Evolutionary conservation across 2,329 filamentous ascomycete species (phyloP).

Genomic region (Cladosporium phlei): DNA sequence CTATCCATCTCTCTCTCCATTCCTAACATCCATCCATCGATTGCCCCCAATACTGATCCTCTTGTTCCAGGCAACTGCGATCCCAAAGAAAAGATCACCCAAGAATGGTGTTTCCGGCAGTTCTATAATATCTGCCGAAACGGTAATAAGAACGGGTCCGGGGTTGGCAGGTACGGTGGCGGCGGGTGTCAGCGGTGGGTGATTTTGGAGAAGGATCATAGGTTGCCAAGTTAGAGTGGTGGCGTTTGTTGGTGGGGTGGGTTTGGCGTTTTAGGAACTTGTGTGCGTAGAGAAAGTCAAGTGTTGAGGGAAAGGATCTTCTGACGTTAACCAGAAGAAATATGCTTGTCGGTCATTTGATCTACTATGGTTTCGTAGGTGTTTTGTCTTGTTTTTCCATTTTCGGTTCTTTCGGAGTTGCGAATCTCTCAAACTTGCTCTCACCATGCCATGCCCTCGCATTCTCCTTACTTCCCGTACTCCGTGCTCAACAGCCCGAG

Average conservation of each 20-base stretch:
- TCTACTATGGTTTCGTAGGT: too few species aligned
- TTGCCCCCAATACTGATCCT: neutral
- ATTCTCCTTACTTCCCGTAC: constrained; percentile 9
- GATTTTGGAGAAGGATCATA: neutral
- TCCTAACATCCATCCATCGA: neutral
- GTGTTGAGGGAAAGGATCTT: too few species aligned
- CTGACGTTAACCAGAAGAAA: too few species aligned
- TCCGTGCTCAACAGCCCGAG: constrained; percentile 2
- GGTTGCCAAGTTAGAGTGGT: neutral
- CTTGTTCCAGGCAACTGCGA: neutral
- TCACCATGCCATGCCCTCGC: too few species aligned
- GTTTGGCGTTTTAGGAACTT: too few species aligned
- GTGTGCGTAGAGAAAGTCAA: too few species aligned
- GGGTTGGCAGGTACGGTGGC: neutral
- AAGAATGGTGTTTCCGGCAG: constrained; percentile 4
- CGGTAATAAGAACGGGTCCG: constrained; percentile 4
- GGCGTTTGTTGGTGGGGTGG: too few species aligned
- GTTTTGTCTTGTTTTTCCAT: too few species aligned
- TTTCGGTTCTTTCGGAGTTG: too few species aligned
- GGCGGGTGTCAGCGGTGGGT: neutral
- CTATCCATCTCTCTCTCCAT: neutral
- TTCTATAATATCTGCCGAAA: constrained; percentile 11
- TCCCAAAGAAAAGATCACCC: neutral
- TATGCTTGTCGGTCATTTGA: too few species aligned
- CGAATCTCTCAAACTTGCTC: too few species aligned